Conservation (phyloP, 345 rosid genomes). For the Lenwebbia sp. region DNA sequence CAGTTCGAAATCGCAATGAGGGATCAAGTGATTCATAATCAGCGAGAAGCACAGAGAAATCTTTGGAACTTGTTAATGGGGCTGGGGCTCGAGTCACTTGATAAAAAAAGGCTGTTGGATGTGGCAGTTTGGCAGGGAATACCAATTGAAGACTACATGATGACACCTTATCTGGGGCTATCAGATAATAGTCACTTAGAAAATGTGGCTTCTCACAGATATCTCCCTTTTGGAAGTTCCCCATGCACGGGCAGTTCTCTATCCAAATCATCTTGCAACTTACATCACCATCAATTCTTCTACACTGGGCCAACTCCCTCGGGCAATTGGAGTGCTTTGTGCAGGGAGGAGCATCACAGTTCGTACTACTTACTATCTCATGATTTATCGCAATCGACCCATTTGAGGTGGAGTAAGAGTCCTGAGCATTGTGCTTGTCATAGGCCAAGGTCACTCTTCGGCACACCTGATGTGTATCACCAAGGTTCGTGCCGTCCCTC, state of each 20-base stretch:
- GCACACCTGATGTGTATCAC: slow-evolving; percentile 15
- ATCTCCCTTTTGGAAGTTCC: not conserved
- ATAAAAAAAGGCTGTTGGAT: slow-evolving; percentile 62
- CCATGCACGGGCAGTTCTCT: slow-evolving; percentile 33
- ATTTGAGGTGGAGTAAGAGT: slow-evolving; percentile 25
- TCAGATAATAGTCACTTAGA: not conserved
- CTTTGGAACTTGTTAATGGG: slow-evolving; percentile 78
- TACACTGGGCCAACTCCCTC: slow-evolving; percentile 29
- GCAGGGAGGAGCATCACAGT: slow-evolving; percentile 61
- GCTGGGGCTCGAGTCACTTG: slow-evolving; percentile 38
- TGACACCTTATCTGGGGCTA: not conserved
- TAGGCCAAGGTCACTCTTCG: slow-evolving; percentile 20
- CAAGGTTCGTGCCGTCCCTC: slow-evolving; percentile 26
- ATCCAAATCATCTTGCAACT: slow-evolving; percentile 46
- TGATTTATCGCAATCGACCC: slow-evolving; percentile 24
- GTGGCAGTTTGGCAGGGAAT: slow-evolving; percentile 76
- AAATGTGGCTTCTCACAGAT: not conserved
- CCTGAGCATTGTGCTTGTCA: slow-evolving; percentile 35
- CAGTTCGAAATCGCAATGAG: slow-evolving; percentile 97
- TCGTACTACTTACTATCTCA: slow-evolving; percentile 51
- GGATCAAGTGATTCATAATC: slow-evolving; percentile 88
- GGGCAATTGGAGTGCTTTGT: slow-evolving; percentile 36
- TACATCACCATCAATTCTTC: slow-evolving; percentile 30
- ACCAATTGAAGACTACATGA: slow-evolving; percentile 64
- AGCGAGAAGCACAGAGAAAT: slow-evolving; percentile 71